phyloP scores from a whole-genome alignment of 2,329 filamentous ascomycete genomes.

The Calonectria multiphialidica region DNA sequence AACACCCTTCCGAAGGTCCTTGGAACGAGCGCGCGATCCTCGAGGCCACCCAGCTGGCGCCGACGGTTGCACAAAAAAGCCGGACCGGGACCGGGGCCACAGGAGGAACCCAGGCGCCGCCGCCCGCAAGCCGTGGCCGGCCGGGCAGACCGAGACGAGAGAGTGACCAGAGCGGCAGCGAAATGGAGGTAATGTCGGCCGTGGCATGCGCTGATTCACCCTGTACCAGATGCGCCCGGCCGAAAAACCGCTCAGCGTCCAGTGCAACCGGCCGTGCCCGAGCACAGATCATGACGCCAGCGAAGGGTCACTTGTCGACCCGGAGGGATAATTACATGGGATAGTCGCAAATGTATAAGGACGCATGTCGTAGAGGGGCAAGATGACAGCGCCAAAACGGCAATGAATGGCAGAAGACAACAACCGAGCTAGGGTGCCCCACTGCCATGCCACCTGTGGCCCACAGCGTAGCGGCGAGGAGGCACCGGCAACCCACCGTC shows the following conservation, averaged over 20 bases:
- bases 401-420: conserved; percentile 16
- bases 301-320: conserved; percentile 9
- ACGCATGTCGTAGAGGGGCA: conserved; percentile 15
- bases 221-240: background rate
- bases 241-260: conserved; percentile 2
- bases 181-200: conserved; percentile 2
- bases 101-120: conserved; percentile 12
- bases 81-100: conserved; percentile 14
- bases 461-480: conserved; percentile 26
- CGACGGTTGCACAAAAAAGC: background rate
- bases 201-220: conserved; percentile 6
- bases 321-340: conserved; percentile 7
- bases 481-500: conserved; percentile 21
- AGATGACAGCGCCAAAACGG: conserved; percentile 13
- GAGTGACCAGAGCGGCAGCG: background rate
- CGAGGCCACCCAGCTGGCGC: background rate
- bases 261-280: background rate
- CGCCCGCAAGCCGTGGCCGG: conserved; percentile 22
- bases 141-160: conserved; percentile 18
- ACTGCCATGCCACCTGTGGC: conserved; percentile 31
- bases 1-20: background rate
- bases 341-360: conserved; percentile 7
- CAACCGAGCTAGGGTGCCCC: conserved; percentile 22
- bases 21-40: background rate
- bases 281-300: conserved; percentile 12